These are phyloP conservation scores for Pyronema omphalodes DNA, from an alignment of 495 filamentous ascomycete species.

Conservation along the genomic window DNA sequence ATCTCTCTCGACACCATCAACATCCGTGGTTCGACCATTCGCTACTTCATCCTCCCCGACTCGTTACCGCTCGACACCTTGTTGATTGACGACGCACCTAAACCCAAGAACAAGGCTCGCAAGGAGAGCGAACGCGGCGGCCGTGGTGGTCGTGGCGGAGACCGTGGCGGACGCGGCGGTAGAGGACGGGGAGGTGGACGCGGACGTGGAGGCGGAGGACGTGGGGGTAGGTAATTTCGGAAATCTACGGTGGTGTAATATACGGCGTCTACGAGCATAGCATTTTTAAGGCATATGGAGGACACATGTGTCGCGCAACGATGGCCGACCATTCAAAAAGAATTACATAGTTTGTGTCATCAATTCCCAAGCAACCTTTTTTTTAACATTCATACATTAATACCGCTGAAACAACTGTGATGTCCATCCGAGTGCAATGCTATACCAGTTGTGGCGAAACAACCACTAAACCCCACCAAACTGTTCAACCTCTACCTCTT, in stretches of 20 bases:
- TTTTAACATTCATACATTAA: too few species aligned
- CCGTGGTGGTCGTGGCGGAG: constrained; percentile 42
- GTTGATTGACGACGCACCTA: constrained; percentile 85
- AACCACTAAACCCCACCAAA: not conserved
- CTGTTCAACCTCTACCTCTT: constrained; percentile 22
- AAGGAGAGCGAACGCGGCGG: constrained; percentile 66
- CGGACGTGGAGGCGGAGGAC: constrained; percentile 26
- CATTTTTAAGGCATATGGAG: not conserved
- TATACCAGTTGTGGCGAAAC: not conserved
- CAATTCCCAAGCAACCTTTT: too few species aligned
- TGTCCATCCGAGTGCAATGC: not conserved
- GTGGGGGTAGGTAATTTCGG: not conserved
- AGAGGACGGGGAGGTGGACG: constrained; percentile 48
- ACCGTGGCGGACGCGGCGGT: constrained; percentile 35
- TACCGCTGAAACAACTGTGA: too few species aligned
- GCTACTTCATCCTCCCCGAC: constrained; percentile 89
- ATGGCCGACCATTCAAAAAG: not conserved
- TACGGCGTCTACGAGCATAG: not conserved
- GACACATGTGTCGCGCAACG: not conserved
- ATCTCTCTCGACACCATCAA: constrained; percentile 88
- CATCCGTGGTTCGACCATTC: constrained; percentile 78
- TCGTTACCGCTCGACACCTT: constrained; percentile 85
- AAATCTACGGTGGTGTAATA: not conserved
- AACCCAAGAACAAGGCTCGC: constrained; percentile 97
- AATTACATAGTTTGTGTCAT: too few species aligned